Evolutionary conservation across 208 protist genomes (phyloP).

Genomic region (Giardia duodenalis): DNA sequence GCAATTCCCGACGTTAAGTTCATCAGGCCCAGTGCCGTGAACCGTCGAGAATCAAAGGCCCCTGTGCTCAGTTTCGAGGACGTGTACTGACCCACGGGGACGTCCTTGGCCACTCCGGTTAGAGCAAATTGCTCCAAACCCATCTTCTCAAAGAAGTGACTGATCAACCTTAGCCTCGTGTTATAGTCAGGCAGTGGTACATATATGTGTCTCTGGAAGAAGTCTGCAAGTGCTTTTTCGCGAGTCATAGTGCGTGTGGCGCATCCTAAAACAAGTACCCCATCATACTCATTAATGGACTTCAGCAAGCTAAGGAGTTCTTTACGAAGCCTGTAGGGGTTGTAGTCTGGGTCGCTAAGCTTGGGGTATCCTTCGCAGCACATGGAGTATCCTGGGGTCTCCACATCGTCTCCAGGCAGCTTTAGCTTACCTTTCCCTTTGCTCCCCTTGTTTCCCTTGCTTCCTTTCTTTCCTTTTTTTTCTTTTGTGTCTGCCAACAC

Average conservation of each 20-base stretch:
- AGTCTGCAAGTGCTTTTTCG: constrained; percentile 21
- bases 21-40: neutral
- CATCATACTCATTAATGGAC: neutral
- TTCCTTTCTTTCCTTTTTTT: constrained; percentile 13
- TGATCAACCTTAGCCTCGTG: neutral
- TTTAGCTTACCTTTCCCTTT: no score
- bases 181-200: constrained; percentile 1
- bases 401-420: neutral
- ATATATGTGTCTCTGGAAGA: neutral
- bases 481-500: neutral
- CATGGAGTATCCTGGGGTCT: neutral
- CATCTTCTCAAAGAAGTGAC: neutral
- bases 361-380: constrained; percentile 13
- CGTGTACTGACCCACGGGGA: neutral
- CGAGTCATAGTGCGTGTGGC: constrained; percentile 1
- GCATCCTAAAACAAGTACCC: neutral
- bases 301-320: constrained; percentile 11
- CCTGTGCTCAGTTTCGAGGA: neutral
- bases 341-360: neutral
- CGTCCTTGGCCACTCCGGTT: neutral
- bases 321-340: neutral
- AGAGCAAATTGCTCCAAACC: neutral
- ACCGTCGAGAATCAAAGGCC: neutral
- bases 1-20: neutral
- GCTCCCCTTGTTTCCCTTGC: neutral